Evolutionary conservation across 306 rosid species (phyloP).

Genomic region (Cajanus cajan): DNA sequence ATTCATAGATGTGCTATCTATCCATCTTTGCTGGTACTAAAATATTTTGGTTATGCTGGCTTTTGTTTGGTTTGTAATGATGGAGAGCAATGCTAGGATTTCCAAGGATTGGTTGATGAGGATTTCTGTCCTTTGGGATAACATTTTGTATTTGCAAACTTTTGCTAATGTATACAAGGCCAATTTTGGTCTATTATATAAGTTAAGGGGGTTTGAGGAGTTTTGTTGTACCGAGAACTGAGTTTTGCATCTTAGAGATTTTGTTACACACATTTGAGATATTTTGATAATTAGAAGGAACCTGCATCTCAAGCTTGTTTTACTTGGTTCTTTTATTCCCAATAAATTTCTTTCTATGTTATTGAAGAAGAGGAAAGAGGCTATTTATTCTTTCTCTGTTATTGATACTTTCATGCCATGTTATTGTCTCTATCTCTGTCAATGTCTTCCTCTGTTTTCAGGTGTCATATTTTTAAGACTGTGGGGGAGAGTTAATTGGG

Average conservation of each 20-base stretch:
- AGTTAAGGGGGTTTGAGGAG: neutral
- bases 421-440: constrained; percentile 16
- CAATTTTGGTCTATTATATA: constrained; percentile 3
- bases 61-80: constrained; percentile 25
- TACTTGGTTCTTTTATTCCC: constrained; percentile 15
- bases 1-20: constrained; percentile 21
- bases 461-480: neutral
- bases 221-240: neutral
- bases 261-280: neutral
- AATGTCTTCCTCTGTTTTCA: neutral
- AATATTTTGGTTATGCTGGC: constrained; percentile 13
- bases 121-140: constrained; percentile 7
- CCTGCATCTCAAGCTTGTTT: neutral
- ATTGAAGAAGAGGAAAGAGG: neutral
- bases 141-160: constrained; percentile 18
- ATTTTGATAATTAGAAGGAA: constrained; percentile 14
- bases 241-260: constrained; percentile 20
- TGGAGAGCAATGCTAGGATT: constrained; percentile 10
- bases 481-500: neutral
- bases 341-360: neutral
- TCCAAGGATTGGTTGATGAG: constrained; percentile 19
- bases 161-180: constrained; percentile 1
- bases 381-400: neutral
- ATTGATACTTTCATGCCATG: neutral
- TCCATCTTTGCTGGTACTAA: neutral